Evolutionary conservation across 2,329 filamentous ascomycete species (phyloP), one percentile per base, ranked within the genome.

Genomic region (Fusarium paranaense): DNA sequence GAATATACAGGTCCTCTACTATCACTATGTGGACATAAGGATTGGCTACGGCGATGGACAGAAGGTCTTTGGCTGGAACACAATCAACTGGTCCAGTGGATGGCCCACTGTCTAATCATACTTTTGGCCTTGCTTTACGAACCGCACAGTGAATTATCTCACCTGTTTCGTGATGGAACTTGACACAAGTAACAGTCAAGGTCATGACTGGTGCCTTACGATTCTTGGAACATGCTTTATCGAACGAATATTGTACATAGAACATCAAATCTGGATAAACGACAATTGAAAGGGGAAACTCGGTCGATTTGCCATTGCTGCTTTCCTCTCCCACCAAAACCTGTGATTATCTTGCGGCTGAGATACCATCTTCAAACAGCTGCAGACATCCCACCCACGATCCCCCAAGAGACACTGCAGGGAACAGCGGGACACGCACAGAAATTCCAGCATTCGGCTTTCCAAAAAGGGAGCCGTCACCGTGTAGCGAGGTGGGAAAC

Each of bases 1-100:
- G 66, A 78, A 47, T 78, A 78, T 8, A 6, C 40, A 81, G 52
- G 84, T 92, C 4, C 83, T 92, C 16, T 84, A 83, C 68, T 83
- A 84, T 66, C 82, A 83, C 59, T 83, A 83, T 33, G 81, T 83
- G 52, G 78, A 84, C 64, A 83, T 76, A 3, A 79, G 73, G 18
- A 79, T 71, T 22, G 70, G 70, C 35, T 70, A 61, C 14, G 75
- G 76, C 5, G 82, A 84, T 67, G 79, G 77, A 6, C 82, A 88
- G 72, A 88, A 88, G 80, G 81, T 81, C 61, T 88, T 89, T 67
- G 87, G 87, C 27, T 85, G 87, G 82, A 89, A 89, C 74, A 84
- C 80, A 61, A 84, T 89, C 38, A 71, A 83, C 69, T 89, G 85
- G 75, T 85, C 83, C 3, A 84, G 81, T 38, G 87, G 86, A 32